Evolutionary conservation across 108 stramenopile genomes (phyloP).

Genomic region (Bacterosira constricta): DNA sequence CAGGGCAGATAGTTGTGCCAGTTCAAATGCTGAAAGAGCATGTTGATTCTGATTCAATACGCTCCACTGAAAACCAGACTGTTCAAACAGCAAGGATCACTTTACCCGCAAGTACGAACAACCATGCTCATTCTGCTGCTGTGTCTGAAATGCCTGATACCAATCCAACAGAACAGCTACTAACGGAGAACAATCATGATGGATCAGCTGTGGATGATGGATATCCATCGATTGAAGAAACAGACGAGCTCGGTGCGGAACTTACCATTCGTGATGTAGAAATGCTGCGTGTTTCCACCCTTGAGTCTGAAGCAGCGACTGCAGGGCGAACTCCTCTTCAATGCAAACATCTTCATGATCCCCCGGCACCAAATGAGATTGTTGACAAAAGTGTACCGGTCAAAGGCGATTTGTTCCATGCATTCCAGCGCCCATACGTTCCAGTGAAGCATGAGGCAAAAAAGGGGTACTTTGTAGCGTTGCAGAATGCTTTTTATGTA

Average conservation of each 20-base stretch:
- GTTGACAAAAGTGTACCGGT: slow-evolving; percentile 5
- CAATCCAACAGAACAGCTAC: too few relatives aligned
- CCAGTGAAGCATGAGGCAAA: slow-evolving; percentile 7
- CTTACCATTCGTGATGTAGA: background rate
- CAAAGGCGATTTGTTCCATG: slow-evolving; percentile 37
- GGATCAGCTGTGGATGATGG: too few relatives aligned
- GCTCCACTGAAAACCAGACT: background rate
- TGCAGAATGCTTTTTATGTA: slow-evolving; percentile 11
- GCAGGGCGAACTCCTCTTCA: background rate
- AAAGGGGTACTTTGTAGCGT: slow-evolving; percentile 7
- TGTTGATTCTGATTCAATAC: slow-evolving; percentile 1
- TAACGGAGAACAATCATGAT: too few relatives aligned
- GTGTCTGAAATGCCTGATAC: too few relatives aligned
- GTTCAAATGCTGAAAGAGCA: slow-evolving; percentile 39
- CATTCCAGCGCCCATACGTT: slow-evolving; percentile 12
- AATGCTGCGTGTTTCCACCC: background rate
- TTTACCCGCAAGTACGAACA: background rate
- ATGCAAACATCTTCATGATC: slow-evolving; percentile 6
- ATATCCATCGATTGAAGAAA: too few relatives aligned
- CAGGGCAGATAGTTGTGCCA: slow-evolving; percentile 11
- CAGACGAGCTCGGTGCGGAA: too few relatives aligned
- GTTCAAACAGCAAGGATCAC: background rate
- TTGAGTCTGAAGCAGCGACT: background rate
- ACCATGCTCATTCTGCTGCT: too few relatives aligned
- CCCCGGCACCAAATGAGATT: slow-evolving; percentile 17